A percentile compares a stretch with the other conserved stretches of the same genome.
phyloP scores from a whole-genome alignment of 2,329 filamentous ascomycete genomes.

The Neofusicoccum cordaticola region DNA sequence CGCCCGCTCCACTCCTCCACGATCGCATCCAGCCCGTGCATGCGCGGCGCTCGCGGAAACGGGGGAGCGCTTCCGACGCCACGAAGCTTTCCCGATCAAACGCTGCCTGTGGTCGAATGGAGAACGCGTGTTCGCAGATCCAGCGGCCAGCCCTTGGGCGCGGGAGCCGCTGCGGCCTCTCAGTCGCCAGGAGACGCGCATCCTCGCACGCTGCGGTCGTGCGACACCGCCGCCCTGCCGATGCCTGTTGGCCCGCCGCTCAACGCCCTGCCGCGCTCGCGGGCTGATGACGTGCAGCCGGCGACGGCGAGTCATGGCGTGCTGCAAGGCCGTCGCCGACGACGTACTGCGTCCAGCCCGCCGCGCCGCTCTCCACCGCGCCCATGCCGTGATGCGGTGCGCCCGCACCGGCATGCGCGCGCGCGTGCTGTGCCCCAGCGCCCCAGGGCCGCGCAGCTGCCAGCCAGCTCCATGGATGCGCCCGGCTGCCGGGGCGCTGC shows the following conservation, averaged over 20 bases:
- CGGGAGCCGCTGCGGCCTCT: not conserved
- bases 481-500: not conserved
- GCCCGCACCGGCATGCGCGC: not conserved
- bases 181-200: not conserved
- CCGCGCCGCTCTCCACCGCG: not conserved
- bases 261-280: not conserved
- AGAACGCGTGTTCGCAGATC: conserved; percentile 13
- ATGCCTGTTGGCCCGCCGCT: too few relatives aligned
- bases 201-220: too few relatives aligned
- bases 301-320: not conserved
- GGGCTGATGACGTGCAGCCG: conserved; percentile 9
- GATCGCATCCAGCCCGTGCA: not conserved
- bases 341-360: not conserved
- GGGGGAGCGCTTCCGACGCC: conserved; percentile 9
- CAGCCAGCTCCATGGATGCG: not conserved
- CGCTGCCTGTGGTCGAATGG: not conserved
- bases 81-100: not conserved
- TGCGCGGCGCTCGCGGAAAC: conserved; percentile 5
- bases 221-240: not conserved
- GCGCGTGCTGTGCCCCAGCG: not conserved
- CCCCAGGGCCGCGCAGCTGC: too few relatives aligned
- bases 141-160: not conserved
- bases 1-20: not conserved
- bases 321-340: not conserved
- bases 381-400: conserved; percentile 1